These are phyloP conservation scores for Aphanomyces stellatus DNA, from an alignment of 352 stramenopile genomes.

Conservation along the genomic window DNA sequence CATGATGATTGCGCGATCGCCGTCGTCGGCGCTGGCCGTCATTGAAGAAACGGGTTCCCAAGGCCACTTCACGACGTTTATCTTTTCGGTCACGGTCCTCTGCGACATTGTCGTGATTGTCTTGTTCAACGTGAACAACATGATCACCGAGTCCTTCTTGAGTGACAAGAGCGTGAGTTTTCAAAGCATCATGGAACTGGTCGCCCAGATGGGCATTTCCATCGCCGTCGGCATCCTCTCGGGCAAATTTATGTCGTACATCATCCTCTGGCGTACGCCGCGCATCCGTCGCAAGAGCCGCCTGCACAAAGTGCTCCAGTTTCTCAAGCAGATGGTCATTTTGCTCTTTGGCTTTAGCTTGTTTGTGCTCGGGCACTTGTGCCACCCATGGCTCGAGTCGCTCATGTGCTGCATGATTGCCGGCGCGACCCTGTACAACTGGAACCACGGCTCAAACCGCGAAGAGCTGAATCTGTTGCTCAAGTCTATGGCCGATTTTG, in stretches of 20 bases:
- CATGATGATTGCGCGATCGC: slow-evolving; percentile 64
- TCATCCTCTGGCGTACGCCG: slow-evolving; percentile 43
- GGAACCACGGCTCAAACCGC: slow-evolving; percentile 44
- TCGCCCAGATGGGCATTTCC: slow-evolving; percentile 42
- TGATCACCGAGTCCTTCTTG: slow-evolving; percentile 55
- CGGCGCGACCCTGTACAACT: slow-evolving; percentile 43
- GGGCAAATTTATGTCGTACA: slow-evolving; percentile 43
- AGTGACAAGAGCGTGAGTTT: slow-evolving; percentile 30
- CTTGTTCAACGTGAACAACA: slow-evolving; percentile 64
- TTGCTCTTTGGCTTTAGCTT: slow-evolving; percentile 50
- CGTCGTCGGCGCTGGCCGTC: slow-evolving; percentile 52
- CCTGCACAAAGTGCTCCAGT: slow-evolving; percentile 26
- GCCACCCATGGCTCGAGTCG: slow-evolving; percentile 54
- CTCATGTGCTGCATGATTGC: slow-evolving; percentile 63
- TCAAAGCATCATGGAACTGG: slow-evolving; percentile 24
- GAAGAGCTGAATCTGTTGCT: slow-evolving; percentile 47
- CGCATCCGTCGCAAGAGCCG: slow-evolving; percentile 48
- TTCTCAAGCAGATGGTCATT: slow-evolving; percentile 45
- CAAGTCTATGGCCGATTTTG: slow-evolving; percentile 41
- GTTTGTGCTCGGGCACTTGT: slow-evolving; percentile 49
- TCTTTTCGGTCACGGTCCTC: slow-evolving; percentile 61
- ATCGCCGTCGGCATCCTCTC: slow-evolving; percentile 39
- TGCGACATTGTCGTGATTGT: slow-evolving; percentile 64
- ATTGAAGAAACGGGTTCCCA: slow-evolving; percentile 58
- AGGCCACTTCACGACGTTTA: slow-evolving; percentile 57